phyloP scores from a whole-genome alignment of 805 yeast species.

The Suhomyces sp. region DNA sequence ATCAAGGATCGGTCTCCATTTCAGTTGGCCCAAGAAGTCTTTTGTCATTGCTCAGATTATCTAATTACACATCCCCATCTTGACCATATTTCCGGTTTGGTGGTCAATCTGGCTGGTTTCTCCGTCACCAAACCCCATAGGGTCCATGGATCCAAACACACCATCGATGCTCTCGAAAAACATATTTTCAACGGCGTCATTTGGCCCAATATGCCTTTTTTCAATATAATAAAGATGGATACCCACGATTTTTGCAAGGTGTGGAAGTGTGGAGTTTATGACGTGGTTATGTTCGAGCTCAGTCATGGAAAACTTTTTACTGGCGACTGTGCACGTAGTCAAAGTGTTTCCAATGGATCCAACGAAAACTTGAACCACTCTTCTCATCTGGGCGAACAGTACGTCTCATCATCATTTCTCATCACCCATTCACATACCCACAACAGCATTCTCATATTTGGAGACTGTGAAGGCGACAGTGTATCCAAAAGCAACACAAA shows the following conservation, averaged over 20 bases:
- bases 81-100: slow-evolving; percentile 72
- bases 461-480: slow-evolving; percentile 77
- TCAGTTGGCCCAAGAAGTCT: slow-evolving; percentile 29
- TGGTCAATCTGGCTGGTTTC: slow-evolving; percentile 68
- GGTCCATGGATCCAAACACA: slow-evolving; percentile 53
- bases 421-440: slow-evolving; percentile 36
- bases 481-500: slow-evolving; percentile 41
- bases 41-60: slow-evolving; percentile 40
- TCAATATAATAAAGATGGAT: slow-evolving; percentile 24
- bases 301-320: slow-evolving; percentile 28
- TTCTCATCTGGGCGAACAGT: too few relatives aligned
- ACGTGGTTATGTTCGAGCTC: slow-evolving; percentile 31
- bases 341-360: background rate
- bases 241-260: slow-evolving; percentile 13
- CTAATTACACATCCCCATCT: slow-evolving; percentile 80
- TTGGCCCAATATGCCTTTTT: slow-evolving; percentile 71
- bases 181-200: slow-evolving; percentile 69
- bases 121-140: slow-evolving; percentile 27
- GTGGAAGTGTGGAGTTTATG: slow-evolving; percentile 14
- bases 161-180: slow-evolving; percentile 50
- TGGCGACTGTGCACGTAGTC: background rate
- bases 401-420: slow-evolving; percentile 61
- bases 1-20: slow-evolving; percentile 21
- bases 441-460: slow-evolving; percentile 60
- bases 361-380: background rate